These are phyloP conservation scores for Neurospora discreta DNA, from an alignment of 495 filamentous ascomycete genomes.

Conservation along the genomic window DNA sequence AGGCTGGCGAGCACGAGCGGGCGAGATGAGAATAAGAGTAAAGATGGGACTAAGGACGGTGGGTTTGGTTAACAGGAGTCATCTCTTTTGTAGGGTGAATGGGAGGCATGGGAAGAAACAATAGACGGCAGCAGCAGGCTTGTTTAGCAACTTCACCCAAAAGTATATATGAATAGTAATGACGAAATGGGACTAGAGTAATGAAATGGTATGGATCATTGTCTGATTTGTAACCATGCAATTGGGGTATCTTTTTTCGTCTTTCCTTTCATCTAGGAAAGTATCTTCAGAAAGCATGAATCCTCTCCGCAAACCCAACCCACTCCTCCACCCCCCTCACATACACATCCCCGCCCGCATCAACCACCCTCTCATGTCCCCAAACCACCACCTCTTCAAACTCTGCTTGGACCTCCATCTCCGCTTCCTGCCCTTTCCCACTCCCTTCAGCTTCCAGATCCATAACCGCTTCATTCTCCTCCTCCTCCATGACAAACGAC, in stretches of 20 bases:
- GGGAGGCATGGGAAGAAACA: not conserved
- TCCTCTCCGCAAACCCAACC: slow-evolving; percentile 60
- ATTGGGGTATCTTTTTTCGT: not conserved
- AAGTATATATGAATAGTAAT: not conserved
- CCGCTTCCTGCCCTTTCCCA: slow-evolving; percentile 7
- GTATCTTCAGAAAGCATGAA: slow-evolving; percentile 22
- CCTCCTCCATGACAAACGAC: not conserved
- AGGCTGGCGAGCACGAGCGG: not conserved
- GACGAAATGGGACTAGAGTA: not conserved
- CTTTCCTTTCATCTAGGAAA: too few relatives aligned
- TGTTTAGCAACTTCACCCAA: not conserved
- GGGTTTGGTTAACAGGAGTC: not conserved
- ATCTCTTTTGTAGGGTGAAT: not conserved
- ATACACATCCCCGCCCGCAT: slow-evolving; percentile 42
- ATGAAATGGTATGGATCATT: too few relatives aligned
- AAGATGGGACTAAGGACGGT: not conserved
- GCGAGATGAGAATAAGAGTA: not conserved
- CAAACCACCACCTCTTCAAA: slow-evolving; percentile 77
- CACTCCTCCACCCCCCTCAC: slow-evolving; percentile 67
- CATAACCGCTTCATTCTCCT: slow-evolving; percentile 3
- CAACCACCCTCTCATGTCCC: slow-evolving; percentile 55
- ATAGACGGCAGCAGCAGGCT: not conserved
- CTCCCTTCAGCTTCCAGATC: too few relatives aligned
- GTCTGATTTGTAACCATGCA: not conserved
- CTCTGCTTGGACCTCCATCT: slow-evolving; percentile 50